Evolutionary conservation across 768 basidiomycete genomes (phyloP), one percentile per base, ranked within the genome.

Genomic region (Boletales sp.): DNA sequence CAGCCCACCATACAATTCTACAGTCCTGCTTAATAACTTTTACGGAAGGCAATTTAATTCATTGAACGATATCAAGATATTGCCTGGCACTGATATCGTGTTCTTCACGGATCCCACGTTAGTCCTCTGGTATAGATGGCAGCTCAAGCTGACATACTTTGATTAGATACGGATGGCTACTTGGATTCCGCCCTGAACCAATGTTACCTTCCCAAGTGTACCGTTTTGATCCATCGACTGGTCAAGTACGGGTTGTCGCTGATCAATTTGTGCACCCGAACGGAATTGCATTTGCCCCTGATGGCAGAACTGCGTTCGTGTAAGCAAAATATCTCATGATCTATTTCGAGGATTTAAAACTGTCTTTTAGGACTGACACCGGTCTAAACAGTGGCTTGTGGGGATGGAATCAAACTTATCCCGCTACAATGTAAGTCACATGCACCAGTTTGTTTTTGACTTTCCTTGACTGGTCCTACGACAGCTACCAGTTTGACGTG

Each of bases 31-130:
- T 53, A 86, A 91, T 66, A 90, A 90, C 69, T 88, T 77, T 69
- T 86, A 80, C 59, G 89, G 89, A 3, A 73, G 87, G 7, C 88
- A 89, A 55, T 91, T 90, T 71, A 90, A 87, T 65, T 89, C 89
- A 1, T 64, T 91, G 36, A 90, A 90, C 63, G 90, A 92, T 56
- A 73, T 86, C 49, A 90, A 86, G 57, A 72, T 89, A 1, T 83
- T 89, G 44, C 86, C 86, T 1, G 67, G 67, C 14, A 84, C 78
- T 50, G 82, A 81, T 34, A 78, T 79, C 39, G 54, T 91, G 3
- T 90, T 85, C 70, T 90, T 93, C 66, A 91, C 90, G 0, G 90
- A 91, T 56, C 74, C 76, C 9, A 70, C 73, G 79, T 90, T 70
- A 36, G 80, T 75, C 11, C 15, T 21, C 32, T 1, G 3, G 35